phyloP scores from a whole-genome alignment of 2,329 filamentous ascomycete genomes.

The Purpureocillium lavendulum region DNA sequence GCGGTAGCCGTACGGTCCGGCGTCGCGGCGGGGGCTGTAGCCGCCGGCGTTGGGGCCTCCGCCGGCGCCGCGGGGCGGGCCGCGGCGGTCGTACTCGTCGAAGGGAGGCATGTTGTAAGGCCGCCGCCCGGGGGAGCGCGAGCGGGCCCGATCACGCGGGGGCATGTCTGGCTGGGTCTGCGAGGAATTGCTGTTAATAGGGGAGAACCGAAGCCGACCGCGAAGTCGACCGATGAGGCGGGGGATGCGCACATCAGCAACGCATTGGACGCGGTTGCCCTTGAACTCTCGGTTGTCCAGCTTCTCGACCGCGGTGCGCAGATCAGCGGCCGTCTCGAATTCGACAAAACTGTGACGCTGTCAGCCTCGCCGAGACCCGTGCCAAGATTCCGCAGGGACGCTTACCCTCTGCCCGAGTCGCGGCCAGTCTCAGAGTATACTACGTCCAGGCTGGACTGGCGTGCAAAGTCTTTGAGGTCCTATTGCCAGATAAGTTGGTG shows the following conservation, averaged over 20 bases:
- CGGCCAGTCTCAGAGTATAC: slow-evolving; percentile 96
- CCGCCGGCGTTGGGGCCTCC: slow-evolving; percentile 40
- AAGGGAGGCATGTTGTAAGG: slow-evolving; percentile 60
- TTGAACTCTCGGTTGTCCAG: slow-evolving; percentile 92
- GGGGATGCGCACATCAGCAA: slow-evolving; percentile 64
- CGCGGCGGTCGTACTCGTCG: slow-evolving; percentile 79
- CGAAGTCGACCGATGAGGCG: slow-evolving; percentile 1
- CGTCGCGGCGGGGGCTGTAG: slow-evolving; percentile 70
- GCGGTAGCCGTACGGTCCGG: slow-evolving; percentile 67
- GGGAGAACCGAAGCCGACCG: not conserved
- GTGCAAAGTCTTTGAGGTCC: slow-evolving; percentile 99
- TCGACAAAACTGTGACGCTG: slow-evolving; percentile 71
- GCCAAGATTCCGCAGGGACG: slow-evolving; percentile 9
- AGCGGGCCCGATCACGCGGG: slow-evolving; percentile 62
- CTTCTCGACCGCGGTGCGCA: slow-evolving; percentile 89
- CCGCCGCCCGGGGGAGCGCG: slow-evolving; percentile 62
- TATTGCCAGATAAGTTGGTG: slow-evolving; percentile 80
- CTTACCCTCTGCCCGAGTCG: slow-evolving; percentile 85
- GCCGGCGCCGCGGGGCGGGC: slow-evolving; percentile 57
- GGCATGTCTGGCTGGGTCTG: slow-evolving; percentile 75
- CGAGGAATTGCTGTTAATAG: too few relatives aligned
- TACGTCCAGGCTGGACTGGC: slow-evolving; percentile 91
- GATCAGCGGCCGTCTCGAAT: slow-evolving; percentile 85
- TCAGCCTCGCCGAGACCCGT: not conserved
- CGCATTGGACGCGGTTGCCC: slow-evolving; percentile 75